Evolutionary conservation across 345 rosid genomes (phyloP).

Genomic region (Mallotus nudiflorus): DNA sequence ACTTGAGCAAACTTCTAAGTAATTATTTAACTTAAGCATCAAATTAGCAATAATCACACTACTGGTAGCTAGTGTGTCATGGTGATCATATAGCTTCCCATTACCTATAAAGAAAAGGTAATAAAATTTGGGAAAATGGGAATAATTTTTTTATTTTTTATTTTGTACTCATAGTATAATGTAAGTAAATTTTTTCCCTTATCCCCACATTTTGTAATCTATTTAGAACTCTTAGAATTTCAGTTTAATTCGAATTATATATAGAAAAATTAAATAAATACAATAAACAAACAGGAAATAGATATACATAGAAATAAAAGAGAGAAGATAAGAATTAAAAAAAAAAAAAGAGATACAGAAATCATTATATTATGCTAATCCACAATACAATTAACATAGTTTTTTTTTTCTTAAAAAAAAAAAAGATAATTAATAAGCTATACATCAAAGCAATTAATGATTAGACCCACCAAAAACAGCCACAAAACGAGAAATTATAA

Average conservation of each 20-base stretch:
- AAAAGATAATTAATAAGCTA: background rate
- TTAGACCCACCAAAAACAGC: slow-evolving; percentile 6
- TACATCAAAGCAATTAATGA: slow-evolving; percentile 1
- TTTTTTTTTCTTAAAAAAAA: too few relatives aligned
- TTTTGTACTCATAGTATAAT: too few relatives aligned
- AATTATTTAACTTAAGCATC: slow-evolving; percentile 6
- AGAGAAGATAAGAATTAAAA: background rate
- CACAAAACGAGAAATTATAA: too few relatives aligned
- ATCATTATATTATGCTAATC: background rate
- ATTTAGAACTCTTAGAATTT: too few relatives aligned
- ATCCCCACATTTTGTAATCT: too few relatives aligned
- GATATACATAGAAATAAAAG: background rate
- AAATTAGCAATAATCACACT: background rate
- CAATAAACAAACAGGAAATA: too few relatives aligned
- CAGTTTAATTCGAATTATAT: too few relatives aligned
- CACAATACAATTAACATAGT: background rate
- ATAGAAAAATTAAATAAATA: too few relatives aligned
- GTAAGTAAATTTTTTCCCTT: too few relatives aligned
- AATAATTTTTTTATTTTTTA: too few relatives aligned
- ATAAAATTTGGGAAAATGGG: too few relatives aligned
- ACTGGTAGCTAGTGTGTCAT: background rate
- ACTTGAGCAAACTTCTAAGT: background rate
- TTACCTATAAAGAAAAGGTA: background rate
- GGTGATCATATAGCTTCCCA: background rate
- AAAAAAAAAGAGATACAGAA: background rate